Evolutionary conservation across 1,284 basidiomycete species (phyloP), one percentile per base, ranked within the genome.

Genomic region (Coniferiporia sulphurascens): DNA sequence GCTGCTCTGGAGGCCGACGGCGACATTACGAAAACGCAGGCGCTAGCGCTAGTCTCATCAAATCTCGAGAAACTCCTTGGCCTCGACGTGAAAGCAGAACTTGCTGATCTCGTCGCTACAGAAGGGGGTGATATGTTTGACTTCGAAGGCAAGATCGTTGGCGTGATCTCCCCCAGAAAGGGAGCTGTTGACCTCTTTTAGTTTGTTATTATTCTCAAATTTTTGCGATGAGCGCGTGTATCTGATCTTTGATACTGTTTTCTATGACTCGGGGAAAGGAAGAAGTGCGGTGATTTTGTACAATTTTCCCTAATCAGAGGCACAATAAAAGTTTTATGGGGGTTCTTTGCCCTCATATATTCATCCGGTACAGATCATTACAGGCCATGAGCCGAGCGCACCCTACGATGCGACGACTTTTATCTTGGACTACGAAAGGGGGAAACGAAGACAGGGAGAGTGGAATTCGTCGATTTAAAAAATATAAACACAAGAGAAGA

Each of bases 51-150:
- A 38, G 84, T 82, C 10, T 82, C 83, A 10, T 74, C 76, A 32
- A 88, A 86, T 65, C 70, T 91, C 3, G 86, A 89, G 64, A 78
- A 78, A 51, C 72, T 93, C 48, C 73, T 92, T 34, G 86, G 85
- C 6, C 69, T 89, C 4, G 73, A 76, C 22, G 48, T 71, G 0
- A 60, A 69, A 17, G 69, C 69, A 2, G 69, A 70, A 7, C 66
- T 73, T 19, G 67, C 66, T 13, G 85, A 89, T 65, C 78, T 88
- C 62, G 89, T 92, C 17, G 86, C 84, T 7, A 87, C 82, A 65
- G 78, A 81, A 50, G 81, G 81, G 38, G 83, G 85, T 32, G 78
- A 78, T 36, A 72, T 83, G 52, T 81, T 87, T 34, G 78, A 80
- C 60, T 80, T 83, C 56, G 75, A 79, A 41, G 80, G 83, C 34